Conservation (phyloP, 2,329 filamentous ascomycete genomes). For the Epichloe gansuensis region DNA sequence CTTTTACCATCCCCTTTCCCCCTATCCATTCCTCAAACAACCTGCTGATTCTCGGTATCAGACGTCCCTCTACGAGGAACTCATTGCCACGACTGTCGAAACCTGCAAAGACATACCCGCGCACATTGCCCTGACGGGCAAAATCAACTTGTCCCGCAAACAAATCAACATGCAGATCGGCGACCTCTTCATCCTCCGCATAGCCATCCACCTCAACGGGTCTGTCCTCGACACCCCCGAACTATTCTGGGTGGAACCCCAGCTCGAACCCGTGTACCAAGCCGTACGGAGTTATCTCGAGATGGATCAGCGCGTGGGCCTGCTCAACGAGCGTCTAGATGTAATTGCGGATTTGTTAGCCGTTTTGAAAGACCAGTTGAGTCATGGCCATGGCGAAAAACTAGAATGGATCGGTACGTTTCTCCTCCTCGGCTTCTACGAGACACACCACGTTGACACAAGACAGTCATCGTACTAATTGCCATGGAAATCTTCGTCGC, state of each 20-base stretch:
- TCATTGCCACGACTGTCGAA: slow-evolving; percentile 87
- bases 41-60: slow-evolving; percentile 21
- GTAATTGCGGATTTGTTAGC: slow-evolving; percentile 90
- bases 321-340: slow-evolving; percentile 72
- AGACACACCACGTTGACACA: slow-evolving; percentile 7
- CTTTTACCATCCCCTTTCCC: neutral
- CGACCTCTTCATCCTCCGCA: slow-evolving; percentile 91
- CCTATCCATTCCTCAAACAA: neutral
- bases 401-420: slow-evolving; percentile 75
- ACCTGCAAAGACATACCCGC: slow-evolving; percentile 86
- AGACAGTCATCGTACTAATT: slow-evolving; percentile 78
- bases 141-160: slow-evolving; percentile 72
- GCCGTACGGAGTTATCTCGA: slow-evolving; percentile 91
- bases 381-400: slow-evolving; percentile 82
- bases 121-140: slow-evolving; percentile 84
- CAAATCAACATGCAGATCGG: slow-evolving; percentile 99
- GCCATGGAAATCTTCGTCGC: slow-evolving; percentile 91
- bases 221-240: slow-evolving; percentile 94
- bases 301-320: slow-evolving; percentile 87
- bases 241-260: slow-evolving; percentile 96
- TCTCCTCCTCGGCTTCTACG: neutral
- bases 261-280: slow-evolving; percentile 91
- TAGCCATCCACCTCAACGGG: slow-evolving; percentile 96
- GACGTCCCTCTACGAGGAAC: slow-evolving; percentile 91
- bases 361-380: slow-evolving; percentile 89